These are phyloP conservation scores for Ceratocystis albifundus DNA, from an alignment of 2,329 filamentous ascomycete species.

Conservation along the genomic window DNA sequence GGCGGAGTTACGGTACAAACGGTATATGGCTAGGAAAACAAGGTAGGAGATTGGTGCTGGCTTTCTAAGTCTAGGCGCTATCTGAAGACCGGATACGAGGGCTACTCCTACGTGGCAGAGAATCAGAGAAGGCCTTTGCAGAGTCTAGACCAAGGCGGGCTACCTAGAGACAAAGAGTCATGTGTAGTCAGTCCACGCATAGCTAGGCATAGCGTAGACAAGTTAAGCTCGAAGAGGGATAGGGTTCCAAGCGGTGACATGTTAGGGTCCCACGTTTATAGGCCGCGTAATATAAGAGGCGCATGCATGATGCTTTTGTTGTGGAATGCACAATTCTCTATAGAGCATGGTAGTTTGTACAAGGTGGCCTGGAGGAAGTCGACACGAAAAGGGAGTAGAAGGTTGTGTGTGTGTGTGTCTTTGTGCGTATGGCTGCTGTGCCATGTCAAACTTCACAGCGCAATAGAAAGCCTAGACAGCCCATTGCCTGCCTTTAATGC, in stretches of 20 bases:
- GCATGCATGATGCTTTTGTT: no score
- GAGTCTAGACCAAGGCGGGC: not conserved
- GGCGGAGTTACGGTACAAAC: not conserved
- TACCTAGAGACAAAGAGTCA: not conserved
- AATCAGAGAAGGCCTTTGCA: not conserved
- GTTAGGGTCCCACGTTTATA: not conserved
- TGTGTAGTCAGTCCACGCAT: not conserved
- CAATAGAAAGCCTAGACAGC: no score
- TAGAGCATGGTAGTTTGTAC: no score
- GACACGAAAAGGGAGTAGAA: no score
- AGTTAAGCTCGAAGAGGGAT: not conserved
- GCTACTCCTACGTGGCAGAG: not conserved
- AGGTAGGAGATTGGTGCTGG: not conserved
- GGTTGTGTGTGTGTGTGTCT: no score
- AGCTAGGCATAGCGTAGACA: not conserved
- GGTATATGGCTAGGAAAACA: not conserved
- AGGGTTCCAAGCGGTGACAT: not conserved
- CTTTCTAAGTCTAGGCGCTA: not conserved
- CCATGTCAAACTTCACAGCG: no score
- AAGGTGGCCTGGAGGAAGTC: no score
- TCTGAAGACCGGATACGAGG: not conserved
- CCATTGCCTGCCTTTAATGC: no score
- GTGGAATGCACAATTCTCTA: no score
- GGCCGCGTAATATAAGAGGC: not conserved
- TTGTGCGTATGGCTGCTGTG: no score